Evolutionary conservation across 306 rosid species (phyloP), one percentile per base, ranked within the genome.

Genomic region (Vicia villosa): DNA sequence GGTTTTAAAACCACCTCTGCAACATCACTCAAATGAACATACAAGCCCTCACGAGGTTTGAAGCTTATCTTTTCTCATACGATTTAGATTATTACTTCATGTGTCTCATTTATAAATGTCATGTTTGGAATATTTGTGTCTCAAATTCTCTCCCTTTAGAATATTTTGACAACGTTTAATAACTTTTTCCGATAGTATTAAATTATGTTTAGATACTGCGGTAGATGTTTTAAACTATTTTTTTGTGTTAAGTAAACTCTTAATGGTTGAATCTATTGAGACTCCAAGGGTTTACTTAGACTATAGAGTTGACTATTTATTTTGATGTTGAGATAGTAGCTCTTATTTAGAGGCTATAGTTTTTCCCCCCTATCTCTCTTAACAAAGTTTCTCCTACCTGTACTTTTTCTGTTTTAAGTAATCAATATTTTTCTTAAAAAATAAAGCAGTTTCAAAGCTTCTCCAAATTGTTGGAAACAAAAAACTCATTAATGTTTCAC

Each of bases 31-130:
- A 17, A 71, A 78, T 70, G 81, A 43, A 54, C 60, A 79, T 66
- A 76, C 77, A 43, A 78, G 47, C 59, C 68, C 66, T 74, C 26
- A 32, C 41, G 40, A 83, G 83, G 88, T 81, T 47, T 34, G 65
- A 38, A 74, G 68, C 60, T 41, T 66, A 26, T 69, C 80, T 75
- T 2, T 70, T 70, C 58, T 47, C 45, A 22, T 69, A 69, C 36
- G 50, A 42, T 10, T 55, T 54, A 60, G 36, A 52, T 73, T 43
- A 12, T 22, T 10, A 42, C 30, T 20, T 1, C n/a, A 2, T 41
- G 4, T 4, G 13, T 41, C n/a, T 12, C 38, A 5, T 30, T 30
- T 30, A 30, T 30, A 30, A 30, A 30, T 30, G 8, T 30, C 36
- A 30, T 30, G 36, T 30, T 30, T 30, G 36, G 1, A 30, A 30